A percentile compares a stretch with the other conserved stretches of the same genome.
Evolutionary conservation across 805 yeast genomes (phyloP).

Genomic region (Teunomyces kruisii): DNA sequence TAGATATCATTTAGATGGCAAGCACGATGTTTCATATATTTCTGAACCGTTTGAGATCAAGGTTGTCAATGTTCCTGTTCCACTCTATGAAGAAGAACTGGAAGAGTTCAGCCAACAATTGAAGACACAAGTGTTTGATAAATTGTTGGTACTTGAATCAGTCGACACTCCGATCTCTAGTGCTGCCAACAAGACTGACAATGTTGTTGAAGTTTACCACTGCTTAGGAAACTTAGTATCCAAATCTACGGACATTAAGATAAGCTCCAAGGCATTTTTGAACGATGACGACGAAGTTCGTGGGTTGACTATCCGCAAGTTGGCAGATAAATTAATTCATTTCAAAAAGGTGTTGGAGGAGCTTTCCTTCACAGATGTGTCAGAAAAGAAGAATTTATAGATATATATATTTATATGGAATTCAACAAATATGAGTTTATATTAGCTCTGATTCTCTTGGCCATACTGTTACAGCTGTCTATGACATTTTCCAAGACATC

Average conservation of each 20-base stretch:
- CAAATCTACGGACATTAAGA: constrained; percentile 24
- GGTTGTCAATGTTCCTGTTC: constrained; percentile 38
- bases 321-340: constrained; percentile 23
- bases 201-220: constrained; percentile 30
- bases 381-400: constrained; percentile 13
- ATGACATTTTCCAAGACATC: constrained; percentile 26
- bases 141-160: constrained; percentile 23
- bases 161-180: constrained; percentile 27
- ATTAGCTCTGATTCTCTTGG: constrained; percentile 42
- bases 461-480: constrained; percentile 45
- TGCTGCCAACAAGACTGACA: constrained; percentile 24
- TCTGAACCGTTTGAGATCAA: constrained; percentile 67
- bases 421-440: constrained; percentile 44
- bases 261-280: constrained; percentile 39
- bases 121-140: constrained; percentile 29
- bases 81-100: constrained; percentile 30
- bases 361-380: constrained; percentile 25
- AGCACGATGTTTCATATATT: constrained; percentile 67
- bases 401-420: not conserved
- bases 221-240: constrained; percentile 17
- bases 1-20: constrained; percentile 64
- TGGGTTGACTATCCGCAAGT: constrained; percentile 15
- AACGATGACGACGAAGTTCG: constrained; percentile 14
- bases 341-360: constrained; percentile 24
- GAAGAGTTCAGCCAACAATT: constrained; percentile 30